phyloP scores from a whole-genome alignment of 1,284 basidiomycete species.

The Coniferiporia sulphurascens region DNA sequence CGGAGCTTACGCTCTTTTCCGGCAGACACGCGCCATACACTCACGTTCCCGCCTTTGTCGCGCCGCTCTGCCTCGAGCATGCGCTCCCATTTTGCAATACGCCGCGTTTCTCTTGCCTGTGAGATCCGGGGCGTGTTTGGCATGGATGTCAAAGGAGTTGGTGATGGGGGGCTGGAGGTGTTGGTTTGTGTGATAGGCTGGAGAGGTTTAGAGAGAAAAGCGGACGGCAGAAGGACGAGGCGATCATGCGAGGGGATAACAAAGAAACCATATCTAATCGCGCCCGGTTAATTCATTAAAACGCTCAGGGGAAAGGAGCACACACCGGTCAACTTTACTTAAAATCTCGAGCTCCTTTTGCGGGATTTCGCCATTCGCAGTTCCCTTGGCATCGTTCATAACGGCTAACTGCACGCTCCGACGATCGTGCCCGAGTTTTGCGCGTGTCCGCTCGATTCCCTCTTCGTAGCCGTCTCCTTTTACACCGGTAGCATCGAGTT shows the following conservation, averaged over 20 bases:
- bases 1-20: slow-evolving; percentile 63
- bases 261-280: slow-evolving; percentile 81
- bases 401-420: slow-evolving; percentile 50
- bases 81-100: slow-evolving; percentile 83
- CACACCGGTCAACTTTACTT: slow-evolving; percentile 76
- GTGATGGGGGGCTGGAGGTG: slow-evolving; percentile 25
- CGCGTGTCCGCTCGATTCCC: slow-evolving; percentile 88
- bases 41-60: slow-evolving; percentile 75
- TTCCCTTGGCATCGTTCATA: slow-evolving; percentile 52
- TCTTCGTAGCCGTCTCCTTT: slow-evolving; percentile 90
- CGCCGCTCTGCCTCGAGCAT: slow-evolving; percentile 73
- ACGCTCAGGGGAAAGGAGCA: slow-evolving; percentile 1
- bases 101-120: slow-evolving; percentile 58
- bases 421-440: slow-evolving; percentile 43
- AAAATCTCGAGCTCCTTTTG: slow-evolving; percentile 64
- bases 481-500: slow-evolving; percentile 79
- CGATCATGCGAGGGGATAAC: slow-evolving; percentile 71
- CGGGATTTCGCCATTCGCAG: slow-evolving; percentile 54
- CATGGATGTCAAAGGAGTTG: slow-evolving; percentile 37
- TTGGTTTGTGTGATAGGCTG: slow-evolving; percentile 30
- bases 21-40: slow-evolving; percentile 63
- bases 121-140: slow-evolving; percentile 41
- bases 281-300: slow-evolving; percentile 9
- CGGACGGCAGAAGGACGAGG: slow-evolving; percentile 59
- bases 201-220: slow-evolving; percentile 61